phyloP scores from a whole-genome alignment of 129 eudicot genomes.

The Oenanthe sinensis region DNA sequence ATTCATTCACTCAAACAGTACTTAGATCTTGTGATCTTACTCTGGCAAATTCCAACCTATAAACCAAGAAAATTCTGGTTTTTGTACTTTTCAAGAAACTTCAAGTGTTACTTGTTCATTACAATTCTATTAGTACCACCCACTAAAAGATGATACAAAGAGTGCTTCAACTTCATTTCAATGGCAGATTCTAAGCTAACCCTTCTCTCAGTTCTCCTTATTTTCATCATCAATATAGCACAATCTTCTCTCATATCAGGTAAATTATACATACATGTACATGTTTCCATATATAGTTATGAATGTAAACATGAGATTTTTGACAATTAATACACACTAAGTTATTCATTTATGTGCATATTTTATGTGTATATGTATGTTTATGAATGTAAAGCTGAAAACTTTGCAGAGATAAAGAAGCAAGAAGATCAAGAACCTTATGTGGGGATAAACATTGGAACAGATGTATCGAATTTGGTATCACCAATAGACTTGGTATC shows the following conservation, averaged over 20 bases:
- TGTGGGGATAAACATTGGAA: conserved; percentile 92
- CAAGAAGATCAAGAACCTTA: conserved; percentile 55
- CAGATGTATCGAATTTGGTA: conserved; percentile 69
- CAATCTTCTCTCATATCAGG: conserved; percentile 37
- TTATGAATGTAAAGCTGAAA: not conserved
- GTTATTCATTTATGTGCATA: not conserved
- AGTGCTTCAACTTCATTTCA: conserved; percentile 33
- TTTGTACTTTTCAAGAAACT: conserved; percentile 7
- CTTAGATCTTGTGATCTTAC: conserved; percentile 8
- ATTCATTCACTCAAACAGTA: conserved; percentile 11
- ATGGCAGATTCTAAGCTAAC: conserved; percentile 47
- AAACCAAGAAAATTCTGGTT: not conserved
- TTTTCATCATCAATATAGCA: conserved; percentile 19
- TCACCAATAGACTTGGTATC: conserved; percentile 59
- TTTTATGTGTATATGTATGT: not conserved
- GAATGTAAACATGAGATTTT: not conserved
- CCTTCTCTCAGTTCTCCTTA: conserved; percentile 25
- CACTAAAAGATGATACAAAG: conserved; percentile 48
- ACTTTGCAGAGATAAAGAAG: conserved; percentile 42
- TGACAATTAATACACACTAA: conserved; percentile 1
- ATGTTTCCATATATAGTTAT: not conserved
- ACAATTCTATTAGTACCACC: conserved; percentile 3
- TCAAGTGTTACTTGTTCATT: conserved; percentile 7
- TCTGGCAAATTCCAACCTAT: not conserved
- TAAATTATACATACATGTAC: conserved; percentile 12